Conservation (phyloP, 176 grass and related monocot genomes). For the Zea luxurians region DNA sequence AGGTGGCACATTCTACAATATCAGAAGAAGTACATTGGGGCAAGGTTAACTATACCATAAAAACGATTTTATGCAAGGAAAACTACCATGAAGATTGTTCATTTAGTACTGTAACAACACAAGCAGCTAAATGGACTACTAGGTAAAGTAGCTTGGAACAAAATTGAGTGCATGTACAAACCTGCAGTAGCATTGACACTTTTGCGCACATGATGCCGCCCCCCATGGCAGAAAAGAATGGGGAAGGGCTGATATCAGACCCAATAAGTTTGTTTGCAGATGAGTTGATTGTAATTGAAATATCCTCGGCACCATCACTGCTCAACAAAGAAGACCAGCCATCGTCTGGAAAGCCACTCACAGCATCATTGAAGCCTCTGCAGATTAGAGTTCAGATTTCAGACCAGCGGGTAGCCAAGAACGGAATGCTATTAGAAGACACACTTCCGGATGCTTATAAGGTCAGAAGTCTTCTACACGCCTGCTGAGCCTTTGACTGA, state of each 20-base stretch:
- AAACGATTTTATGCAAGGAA: not conserved
- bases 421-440: conserved; percentile 14
- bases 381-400: conserved; percentile 35
- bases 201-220: conserved; percentile 92
- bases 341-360: conserved; percentile 90
- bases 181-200: conserved; percentile 98
- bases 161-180: conserved; percentile 17
- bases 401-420: not conserved
- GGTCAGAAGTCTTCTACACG: conserved; percentile 5
- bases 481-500: conserved; percentile 96
- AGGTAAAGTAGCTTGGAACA: too few relatives aligned
- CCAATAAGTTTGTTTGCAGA: conserved; percentile 77
- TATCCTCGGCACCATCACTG: conserved; percentile 82
- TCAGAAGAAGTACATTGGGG: not conserved
- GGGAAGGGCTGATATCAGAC: conserved; percentile 54
- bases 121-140: not conserved
- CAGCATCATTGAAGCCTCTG: conserved; percentile 98
- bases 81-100: not conserved
- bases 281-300: conserved; percentile 75
- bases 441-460: not conserved
- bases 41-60: conserved; percentile 4
- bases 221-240: conserved; percentile 61
- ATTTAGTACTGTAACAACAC: not conserved
- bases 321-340: conserved; percentile 79
- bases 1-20: conserved; percentile 86